Percentiles rank a stretch among this genome's conserved stretches.
These are phyloP conservation scores for Candida peoriensis DNA, from an alignment of 805 yeast genomes.

Conservation along the genomic window DNA sequence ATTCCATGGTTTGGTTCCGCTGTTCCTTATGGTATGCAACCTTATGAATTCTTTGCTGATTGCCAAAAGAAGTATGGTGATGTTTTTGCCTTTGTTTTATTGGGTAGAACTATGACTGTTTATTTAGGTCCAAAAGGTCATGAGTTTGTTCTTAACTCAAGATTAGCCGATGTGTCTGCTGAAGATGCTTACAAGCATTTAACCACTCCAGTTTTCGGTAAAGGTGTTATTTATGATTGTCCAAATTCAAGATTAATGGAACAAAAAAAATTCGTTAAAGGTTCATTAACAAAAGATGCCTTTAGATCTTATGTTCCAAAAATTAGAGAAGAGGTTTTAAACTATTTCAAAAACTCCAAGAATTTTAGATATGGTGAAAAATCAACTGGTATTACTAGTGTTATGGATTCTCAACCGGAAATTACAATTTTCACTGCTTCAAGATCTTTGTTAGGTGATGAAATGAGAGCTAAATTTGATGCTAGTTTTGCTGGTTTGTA, in stretches of 20 bases:
- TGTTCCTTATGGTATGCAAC: slow-evolving; percentile 83
- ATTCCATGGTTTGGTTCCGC: slow-evolving; percentile 97
- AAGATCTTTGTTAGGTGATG: slow-evolving; percentile 85
- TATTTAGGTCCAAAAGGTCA: slow-evolving; percentile 97
- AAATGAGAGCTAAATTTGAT: slow-evolving; percentile 78
- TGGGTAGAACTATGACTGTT: slow-evolving; percentile 93
- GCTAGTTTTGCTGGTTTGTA: slow-evolving; percentile 80
- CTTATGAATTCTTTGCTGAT: slow-evolving; percentile 80
- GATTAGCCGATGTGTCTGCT: slow-evolving; percentile 84
- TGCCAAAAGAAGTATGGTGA: slow-evolving; percentile 87
- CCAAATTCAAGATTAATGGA: slow-evolving; percentile 94
- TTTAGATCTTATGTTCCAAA: slow-evolving; percentile 84
- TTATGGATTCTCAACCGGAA: slow-evolving; percentile 86
- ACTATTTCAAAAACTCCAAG: slow-evolving; percentile 54
- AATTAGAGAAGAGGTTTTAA: slow-evolving; percentile 70
- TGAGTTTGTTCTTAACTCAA: slow-evolving; percentile 91
- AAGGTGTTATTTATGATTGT: slow-evolving; percentile 96
- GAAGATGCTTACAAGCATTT: slow-evolving; percentile 94
- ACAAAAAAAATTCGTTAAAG: slow-evolving; percentile 94
- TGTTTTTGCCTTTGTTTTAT: slow-evolving; percentile 80
- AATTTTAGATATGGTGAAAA: slow-evolving; percentile 39
- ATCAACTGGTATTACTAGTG: slow-evolving; percentile 50
- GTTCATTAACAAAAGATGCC: slow-evolving; percentile 79
- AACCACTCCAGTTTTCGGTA: slow-evolving; percentile 99
- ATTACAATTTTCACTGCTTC: slow-evolving; percentile 96